Conservation (phyloP, 805 yeast genomes). For the Monosporozyma solicola region DNA sequence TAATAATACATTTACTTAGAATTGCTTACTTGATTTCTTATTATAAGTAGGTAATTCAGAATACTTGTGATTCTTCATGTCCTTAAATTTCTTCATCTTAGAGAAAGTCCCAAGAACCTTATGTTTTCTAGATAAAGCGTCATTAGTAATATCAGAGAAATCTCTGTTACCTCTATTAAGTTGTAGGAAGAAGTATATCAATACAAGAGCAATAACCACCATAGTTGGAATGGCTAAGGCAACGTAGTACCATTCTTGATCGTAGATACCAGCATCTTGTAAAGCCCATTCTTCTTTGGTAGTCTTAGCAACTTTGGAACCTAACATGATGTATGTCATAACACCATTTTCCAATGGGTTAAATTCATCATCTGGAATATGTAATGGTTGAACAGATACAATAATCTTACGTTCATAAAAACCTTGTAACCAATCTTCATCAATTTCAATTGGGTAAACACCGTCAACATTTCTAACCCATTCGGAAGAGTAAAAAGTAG, state of each 20-base stretch:
- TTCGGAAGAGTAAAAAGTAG: conserved; percentile 57
- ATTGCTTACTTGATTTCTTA: conserved; percentile 19
- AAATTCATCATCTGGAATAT: conserved; percentile 57
- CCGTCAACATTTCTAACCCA: conserved; percentile 65
- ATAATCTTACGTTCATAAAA: conserved; percentile 46
- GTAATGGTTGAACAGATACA: conserved; percentile 67
- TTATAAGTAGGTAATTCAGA: conserved; percentile 35
- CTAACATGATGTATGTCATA: conserved; percentile 35
- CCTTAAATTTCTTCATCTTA: conserved; percentile 24
- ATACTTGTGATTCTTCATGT: conserved; percentile 32
- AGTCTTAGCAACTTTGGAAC: conserved; percentile 34
- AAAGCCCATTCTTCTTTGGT: conserved; percentile 36
- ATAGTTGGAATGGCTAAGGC: conserved; percentile 61
- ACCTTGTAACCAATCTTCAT: conserved; percentile 56
- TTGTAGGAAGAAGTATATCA: conserved; percentile 56
- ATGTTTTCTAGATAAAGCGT: conserved; percentile 30
- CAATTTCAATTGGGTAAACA: conserved; percentile 49
- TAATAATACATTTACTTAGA: conserved; percentile 1
- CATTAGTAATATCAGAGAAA: conserved; percentile 35
- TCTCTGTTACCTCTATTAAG: conserved; percentile 50
- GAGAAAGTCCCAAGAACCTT: conserved; percentile 35
- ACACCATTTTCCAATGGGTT: conserved; percentile 45
- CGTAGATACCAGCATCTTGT: conserved; percentile 37
- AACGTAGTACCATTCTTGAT: conserved; percentile 48
- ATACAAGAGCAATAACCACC: conserved; percentile 49